These are phyloP conservation scores for Centrapalus pauciflorus DNA, from an alignment of 129 eudicot genomes.

Conservation along the genomic window DNA sequence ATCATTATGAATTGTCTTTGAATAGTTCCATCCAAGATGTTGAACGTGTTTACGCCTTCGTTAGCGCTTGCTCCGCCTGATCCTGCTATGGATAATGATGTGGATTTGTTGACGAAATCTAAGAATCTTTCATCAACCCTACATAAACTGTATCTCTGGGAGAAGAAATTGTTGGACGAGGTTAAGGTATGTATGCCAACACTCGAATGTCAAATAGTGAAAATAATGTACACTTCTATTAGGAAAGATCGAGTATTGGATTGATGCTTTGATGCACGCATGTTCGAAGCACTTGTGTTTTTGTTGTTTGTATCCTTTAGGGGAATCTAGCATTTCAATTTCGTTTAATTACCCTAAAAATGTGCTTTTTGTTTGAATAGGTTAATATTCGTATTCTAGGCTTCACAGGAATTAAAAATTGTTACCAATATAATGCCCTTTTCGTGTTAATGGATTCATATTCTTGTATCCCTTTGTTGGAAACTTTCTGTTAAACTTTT, in stretches of 20 bases:
- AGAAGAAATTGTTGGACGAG: slow-evolving; percentile 89
- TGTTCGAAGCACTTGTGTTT: not conserved
- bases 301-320: not conserved
- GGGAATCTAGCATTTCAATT: slow-evolving; percentile 3
- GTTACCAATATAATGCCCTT: not conserved
- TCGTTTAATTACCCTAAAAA: not conserved
- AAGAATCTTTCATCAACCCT: slow-evolving; percentile 76
- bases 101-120: slow-evolving; percentile 42
- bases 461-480: not conserved
- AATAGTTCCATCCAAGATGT: slow-evolving; percentile 82
- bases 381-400: too few species aligned
- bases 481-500: not conserved
- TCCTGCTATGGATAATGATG: slow-evolving; percentile 49
- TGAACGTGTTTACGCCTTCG: slow-evolving; percentile 53
- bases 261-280: not conserved
- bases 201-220: not conserved
- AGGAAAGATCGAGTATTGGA: not conserved
- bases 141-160: slow-evolving; percentile 86
- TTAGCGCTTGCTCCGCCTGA: slow-evolving; percentile 41
- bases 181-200: slow-evolving; percentile 59
- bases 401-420: too few species aligned
- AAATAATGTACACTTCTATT: not conserved
- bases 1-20: not conserved
- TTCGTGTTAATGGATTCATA: not conserved
- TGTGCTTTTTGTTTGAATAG: too few species aligned